Percentiles rank a stretch among this genome's conserved stretches.
phyloP scores from a whole-genome alignment of 768 basidiomycete genomes.

The Tylopilus vinaceipallidus region DNA sequence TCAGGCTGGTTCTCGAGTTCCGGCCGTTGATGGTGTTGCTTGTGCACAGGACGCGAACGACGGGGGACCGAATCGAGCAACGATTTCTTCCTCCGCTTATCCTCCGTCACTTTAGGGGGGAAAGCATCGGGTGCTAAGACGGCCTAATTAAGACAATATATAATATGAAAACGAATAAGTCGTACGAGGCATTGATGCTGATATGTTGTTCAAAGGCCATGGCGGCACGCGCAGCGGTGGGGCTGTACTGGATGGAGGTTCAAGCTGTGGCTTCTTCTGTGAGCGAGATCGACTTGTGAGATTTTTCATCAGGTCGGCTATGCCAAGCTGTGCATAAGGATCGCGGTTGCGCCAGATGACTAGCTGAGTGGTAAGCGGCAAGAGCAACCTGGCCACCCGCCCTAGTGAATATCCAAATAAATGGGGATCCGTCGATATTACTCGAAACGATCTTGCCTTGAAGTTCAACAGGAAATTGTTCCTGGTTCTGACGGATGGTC shows the following conservation, averaged over 20 bases:
- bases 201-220: conserved; percentile 24
- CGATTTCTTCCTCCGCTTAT: conserved; percentile 15
- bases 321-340: conserved; percentile 34
- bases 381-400: conserved; percentile 32
- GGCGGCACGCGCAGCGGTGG: conserved; percentile 17
- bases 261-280: conserved; percentile 18
- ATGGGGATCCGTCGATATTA: conserved; percentile 1
- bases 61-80: conserved; percentile 4
- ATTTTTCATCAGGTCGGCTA: conserved; percentile 30
- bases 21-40: conserved; percentile 20
- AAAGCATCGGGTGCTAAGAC: conserved; percentile 40
- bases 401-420: conserved; percentile 15
- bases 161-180: not conserved
- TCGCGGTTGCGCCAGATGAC: conserved; percentile 29
- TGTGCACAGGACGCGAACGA: conserved; percentile 27
- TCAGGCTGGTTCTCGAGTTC: conserved; percentile 7
- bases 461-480: conserved; percentile 25
- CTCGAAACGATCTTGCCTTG: conserved; percentile 17
- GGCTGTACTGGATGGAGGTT: conserved; percentile 10
- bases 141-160: conserved; percentile 9
- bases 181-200: conserved; percentile 39
- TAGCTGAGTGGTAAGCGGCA: conserved; percentile 33
- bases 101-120: conserved; percentile 20
- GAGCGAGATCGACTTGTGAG: conserved; percentile 12
- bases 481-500: conserved; percentile 35